Conservation (phyloP, 257 asterid genomes). For the Solanum ossicruentum region DNA sequence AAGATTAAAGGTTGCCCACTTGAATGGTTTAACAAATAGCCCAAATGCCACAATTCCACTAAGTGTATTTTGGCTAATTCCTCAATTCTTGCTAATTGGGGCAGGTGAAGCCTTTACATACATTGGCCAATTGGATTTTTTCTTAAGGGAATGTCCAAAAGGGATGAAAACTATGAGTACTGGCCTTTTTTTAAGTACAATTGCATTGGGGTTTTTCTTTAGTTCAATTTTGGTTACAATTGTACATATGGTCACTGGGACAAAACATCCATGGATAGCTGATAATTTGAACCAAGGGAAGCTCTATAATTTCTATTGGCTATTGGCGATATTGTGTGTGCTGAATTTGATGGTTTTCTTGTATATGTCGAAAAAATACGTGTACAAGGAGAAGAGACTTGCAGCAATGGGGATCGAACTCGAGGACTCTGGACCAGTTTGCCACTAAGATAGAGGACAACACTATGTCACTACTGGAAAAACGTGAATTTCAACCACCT, state of each 20-base stretch:
- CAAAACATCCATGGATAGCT: conserved; percentile 55
- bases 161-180: conserved; percentile 93
- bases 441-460: conserved; percentile 14
- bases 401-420: conserved; percentile 46
- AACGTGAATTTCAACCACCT: background rate
- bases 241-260: conserved; percentile 44
- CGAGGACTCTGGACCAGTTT: conserved; percentile 31
- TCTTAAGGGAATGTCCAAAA: conserved; percentile 67
- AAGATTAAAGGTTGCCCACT: conserved; percentile 22
- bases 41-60: conserved; percentile 12
- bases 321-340: conserved; percentile 37
- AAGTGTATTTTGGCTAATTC: conserved; percentile 58
- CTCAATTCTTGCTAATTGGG: conserved; percentile 66
- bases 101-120: conserved; percentile 85
- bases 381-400: conserved; percentile 77
- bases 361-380: conserved; percentile 37
- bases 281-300: conserved; percentile 58
- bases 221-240: conserved; percentile 56
- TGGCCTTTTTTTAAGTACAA: conserved; percentile 64
- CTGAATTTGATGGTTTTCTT: conserved; percentile 39
- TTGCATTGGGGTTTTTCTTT: conserved; percentile 59
- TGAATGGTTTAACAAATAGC: conserved; percentile 15
- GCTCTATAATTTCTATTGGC: conserved; percentile 71
- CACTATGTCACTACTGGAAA: background rate
- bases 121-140: conserved; percentile 85